Conservation (phyloP, 2,329 filamentous ascomycete species). For the Cladosporium halotolerans region DNA sequence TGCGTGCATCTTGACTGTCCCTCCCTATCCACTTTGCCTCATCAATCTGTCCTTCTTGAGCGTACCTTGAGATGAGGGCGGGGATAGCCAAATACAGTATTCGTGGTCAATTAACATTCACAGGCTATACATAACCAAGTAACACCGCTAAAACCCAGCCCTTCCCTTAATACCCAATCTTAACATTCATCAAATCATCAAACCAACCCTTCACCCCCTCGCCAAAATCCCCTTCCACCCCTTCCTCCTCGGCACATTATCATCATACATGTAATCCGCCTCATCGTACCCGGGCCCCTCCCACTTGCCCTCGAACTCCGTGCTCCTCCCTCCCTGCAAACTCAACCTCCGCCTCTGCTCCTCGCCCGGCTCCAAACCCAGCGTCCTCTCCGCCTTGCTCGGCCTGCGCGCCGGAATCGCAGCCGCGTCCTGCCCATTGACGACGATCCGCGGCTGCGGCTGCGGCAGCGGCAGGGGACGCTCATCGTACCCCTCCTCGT, state of each 20-base stretch:
- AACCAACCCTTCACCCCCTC: background rate
- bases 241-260: conserved; percentile 17
- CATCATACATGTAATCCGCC: conserved; percentile 14
- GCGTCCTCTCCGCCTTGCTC: conserved; percentile 30
- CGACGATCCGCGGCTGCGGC: background rate
- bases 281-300: conserved; percentile 20
- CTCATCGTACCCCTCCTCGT: conserved; percentile 25
- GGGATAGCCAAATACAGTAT: too few relatives aligned
- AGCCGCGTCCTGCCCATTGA: background rate
- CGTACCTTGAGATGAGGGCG: too few relatives aligned
- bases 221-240: conserved; percentile 19
- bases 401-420: conserved; percentile 17
- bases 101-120: too few relatives aligned
- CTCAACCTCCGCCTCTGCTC: conserved; percentile 12
- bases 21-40: too few relatives aligned
- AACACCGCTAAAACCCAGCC: too few relatives aligned
- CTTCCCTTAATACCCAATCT: too few relatives aligned
- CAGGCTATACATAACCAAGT: too few relatives aligned
- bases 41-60: too few relatives aligned
- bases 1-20: too few relatives aligned
- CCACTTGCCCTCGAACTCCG: conserved; percentile 13
- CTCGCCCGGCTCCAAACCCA: conserved; percentile 20
- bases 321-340: conserved; percentile 10
- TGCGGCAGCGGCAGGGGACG: conserved; percentile 8
- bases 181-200: too few relatives aligned